A percentile compares a stretch with the other conserved stretches of the same genome.
These are phyloP conservation scores for Phytopythium sindhum DNA, from an alignment of 352 stramenopile genomes.

Conservation along the genomic window DNA sequence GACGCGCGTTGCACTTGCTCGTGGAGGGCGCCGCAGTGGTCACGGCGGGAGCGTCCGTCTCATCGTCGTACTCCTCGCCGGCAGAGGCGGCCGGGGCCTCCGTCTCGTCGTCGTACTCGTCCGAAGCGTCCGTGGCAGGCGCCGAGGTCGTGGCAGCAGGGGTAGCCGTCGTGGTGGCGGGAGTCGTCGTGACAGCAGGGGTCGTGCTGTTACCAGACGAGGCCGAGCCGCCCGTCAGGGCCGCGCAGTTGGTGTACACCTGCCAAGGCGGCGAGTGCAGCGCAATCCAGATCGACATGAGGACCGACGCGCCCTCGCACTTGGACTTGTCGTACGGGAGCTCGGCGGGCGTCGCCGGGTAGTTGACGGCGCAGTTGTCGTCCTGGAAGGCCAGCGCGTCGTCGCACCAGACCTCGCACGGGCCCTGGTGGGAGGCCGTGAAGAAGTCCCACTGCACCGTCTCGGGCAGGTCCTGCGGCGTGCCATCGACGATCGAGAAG, in stretches of 20 bases:
- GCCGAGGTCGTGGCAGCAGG: background rate
- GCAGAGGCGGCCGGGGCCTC: no score
- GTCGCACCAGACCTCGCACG: constrained; percentile 35
- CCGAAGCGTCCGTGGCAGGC: background rate
- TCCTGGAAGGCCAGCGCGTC: constrained; percentile 24
- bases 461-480: constrained; percentile 11
- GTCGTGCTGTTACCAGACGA: constrained; percentile 2
- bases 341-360: constrained; percentile 12
- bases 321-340: constrained; percentile 23
- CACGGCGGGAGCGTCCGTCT: background rate
- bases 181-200: background rate
- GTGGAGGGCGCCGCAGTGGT: constrained; percentile 1
- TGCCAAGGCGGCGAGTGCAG: constrained; percentile 28
- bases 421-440: constrained; percentile 22
- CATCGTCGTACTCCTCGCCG: background rate
- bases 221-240: background rate
- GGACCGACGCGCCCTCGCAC: constrained; percentile 21
- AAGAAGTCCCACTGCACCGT: constrained; percentile 24
- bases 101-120: no score
- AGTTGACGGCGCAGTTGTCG: constrained; percentile 22
- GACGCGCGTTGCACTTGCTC: constrained; percentile 33
- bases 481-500: constrained; percentile 7
- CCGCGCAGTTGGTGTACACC: constrained; percentile 31
- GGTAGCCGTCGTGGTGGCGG: constrained; percentile 9
- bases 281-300: constrained; percentile 26